Conservation (phyloP, 306 rosid genomes). For the Quercus bicolor region DNA sequence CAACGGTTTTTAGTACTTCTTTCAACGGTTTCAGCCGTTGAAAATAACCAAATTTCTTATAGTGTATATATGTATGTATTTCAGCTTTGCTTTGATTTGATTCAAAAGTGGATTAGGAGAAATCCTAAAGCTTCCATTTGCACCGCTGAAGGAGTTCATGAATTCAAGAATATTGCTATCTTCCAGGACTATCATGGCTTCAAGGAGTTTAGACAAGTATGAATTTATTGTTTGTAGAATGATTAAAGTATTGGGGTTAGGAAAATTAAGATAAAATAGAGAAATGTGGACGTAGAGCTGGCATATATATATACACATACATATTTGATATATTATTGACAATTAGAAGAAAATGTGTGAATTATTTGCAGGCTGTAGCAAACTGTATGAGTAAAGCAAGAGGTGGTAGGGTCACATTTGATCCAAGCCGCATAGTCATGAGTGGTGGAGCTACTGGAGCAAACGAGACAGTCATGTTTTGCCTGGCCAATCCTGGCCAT, state of each 20-base stretch:
- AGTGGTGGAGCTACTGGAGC: conserved; percentile 97
- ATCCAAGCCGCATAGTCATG: conserved; percentile 72
- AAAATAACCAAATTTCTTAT: no score
- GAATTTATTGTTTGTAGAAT: no score
- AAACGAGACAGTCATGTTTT: conserved; percentile 73
- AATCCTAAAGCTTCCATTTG: conserved; percentile 81
- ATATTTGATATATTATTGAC: neutral
- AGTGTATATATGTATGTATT: neutral
- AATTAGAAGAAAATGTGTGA: neutral
- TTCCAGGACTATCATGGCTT: conserved; percentile 90
- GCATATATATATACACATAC: no score
- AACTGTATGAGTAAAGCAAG: conserved; percentile 78
- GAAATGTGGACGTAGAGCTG: neutral
- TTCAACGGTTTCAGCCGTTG: no score
- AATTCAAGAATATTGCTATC: conserved; percentile 59
- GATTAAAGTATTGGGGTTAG: no score
- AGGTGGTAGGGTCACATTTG: conserved; percentile 73
- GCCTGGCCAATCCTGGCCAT: conserved; percentile 83
- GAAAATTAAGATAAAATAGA: neutral
- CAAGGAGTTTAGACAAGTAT: conserved; percentile 64
- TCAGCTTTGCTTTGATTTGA: conserved; percentile 62
- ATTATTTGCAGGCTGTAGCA: conserved; percentile 58
- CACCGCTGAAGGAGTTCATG: conserved; percentile 61
- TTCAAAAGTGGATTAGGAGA: conserved; percentile 64
- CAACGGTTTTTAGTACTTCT: no score